These are phyloP conservation scores for Hygrophorus russula DNA, from an alignment of 768 basidiomycete species.

Conservation along the genomic window DNA sequence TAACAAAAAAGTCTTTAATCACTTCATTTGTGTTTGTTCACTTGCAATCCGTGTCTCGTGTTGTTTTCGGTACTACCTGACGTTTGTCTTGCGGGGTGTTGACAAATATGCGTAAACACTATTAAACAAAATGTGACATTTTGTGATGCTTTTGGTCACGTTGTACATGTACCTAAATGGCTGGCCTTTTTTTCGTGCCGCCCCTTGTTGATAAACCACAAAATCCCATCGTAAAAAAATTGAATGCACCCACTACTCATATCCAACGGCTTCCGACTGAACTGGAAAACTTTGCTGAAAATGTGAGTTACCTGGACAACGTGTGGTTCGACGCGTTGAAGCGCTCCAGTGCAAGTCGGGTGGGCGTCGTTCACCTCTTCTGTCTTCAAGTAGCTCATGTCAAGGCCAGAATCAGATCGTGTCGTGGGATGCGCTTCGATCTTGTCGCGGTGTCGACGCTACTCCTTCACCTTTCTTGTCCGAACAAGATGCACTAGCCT, in stretches of 20 bases:
- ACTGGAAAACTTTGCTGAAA: constrained; percentile 16
- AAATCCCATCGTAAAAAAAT: constrained; percentile 60
- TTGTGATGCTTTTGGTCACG: too few relatives aligned
- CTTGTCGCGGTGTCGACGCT: constrained; percentile 18
- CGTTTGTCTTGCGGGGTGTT: too few relatives aligned
- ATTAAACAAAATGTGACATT: too few relatives aligned
- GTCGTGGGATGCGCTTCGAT: constrained; percentile 54
- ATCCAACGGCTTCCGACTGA: constrained; percentile 17
- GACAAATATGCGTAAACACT: too few relatives aligned
- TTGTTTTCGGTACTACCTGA: too few relatives aligned
- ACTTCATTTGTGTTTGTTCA: too few relatives aligned
- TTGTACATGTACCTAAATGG: too few relatives aligned
- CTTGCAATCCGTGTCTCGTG: too few relatives aligned
- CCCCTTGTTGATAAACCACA: constrained; percentile 61
- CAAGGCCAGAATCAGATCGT: constrained; percentile 30
- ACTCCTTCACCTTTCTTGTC: constrained; percentile 51
- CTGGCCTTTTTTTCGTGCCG: constrained; percentile 45
- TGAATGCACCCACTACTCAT: constrained; percentile 21
- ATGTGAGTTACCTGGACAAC: constrained; percentile 9
- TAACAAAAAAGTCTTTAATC: too few relatives aligned
- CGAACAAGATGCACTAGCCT: constrained; percentile 45
- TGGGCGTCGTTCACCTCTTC: neutral
- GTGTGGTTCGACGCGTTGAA: constrained; percentile 12
- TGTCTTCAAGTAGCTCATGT: neutral
- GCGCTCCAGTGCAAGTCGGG: neutral